phyloP scores from a whole-genome alignment of 108 stramenopile genomes.

The Nitzschia palea region DNA sequence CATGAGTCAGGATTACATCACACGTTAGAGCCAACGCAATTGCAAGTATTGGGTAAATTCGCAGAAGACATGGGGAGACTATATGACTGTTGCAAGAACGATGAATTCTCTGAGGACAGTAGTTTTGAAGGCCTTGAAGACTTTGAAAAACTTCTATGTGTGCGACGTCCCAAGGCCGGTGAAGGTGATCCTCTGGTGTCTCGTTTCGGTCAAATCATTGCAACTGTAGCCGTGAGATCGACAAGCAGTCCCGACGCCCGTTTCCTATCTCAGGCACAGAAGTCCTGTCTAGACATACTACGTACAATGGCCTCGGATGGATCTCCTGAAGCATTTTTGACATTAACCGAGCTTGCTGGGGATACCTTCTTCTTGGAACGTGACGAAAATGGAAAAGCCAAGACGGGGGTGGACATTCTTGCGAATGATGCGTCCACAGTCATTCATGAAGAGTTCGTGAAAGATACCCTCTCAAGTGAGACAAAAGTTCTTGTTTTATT shows the following conservation, averaged over 20 bases:
- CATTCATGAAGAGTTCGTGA: conserved; percentile 43
- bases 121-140: not conserved
- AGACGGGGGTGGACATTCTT: conserved; percentile 42
- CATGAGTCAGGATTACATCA: conserved; percentile 17
- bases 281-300: conserved; percentile 61
- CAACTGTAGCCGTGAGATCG: conserved; percentile 40
- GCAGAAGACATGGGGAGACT: conserved; percentile 58
- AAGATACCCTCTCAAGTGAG: conserved; percentile 39
- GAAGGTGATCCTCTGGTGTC: conserved; percentile 45
- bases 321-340: conserved; percentile 58
- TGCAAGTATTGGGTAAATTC: conserved; percentile 71
- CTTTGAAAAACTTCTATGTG: conserved; percentile 26
- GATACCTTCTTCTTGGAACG: conserved; percentile 15
- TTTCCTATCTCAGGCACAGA: conserved; percentile 79
- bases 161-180: not conserved
- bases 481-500: conserved; percentile 49
- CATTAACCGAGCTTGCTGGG: conserved; percentile 38
- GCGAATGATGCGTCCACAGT: conserved; percentile 59
- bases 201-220: conserved; percentile 61
- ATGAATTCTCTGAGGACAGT: conserved; percentile 58
- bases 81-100: conserved; percentile 81
- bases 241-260: conserved; percentile 41
- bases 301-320: conserved; percentile 63
- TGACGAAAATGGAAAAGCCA: conserved; percentile 30
- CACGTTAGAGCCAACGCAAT: conserved; percentile 49